phyloP scores from a whole-genome alignment of 495 filamentous ascomycete species.

The Penicillium lividum region DNA sequence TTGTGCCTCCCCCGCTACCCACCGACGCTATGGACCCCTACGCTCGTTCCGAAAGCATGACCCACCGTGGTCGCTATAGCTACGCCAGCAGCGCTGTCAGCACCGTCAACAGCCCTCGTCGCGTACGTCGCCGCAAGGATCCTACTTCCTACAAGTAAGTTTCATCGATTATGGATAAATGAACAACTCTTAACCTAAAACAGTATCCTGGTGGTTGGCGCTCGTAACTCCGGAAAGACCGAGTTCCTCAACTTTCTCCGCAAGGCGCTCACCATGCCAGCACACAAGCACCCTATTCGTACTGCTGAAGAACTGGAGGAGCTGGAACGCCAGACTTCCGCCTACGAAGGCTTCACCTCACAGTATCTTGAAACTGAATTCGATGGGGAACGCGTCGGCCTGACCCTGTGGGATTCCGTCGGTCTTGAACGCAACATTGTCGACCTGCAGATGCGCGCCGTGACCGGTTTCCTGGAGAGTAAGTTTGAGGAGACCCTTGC shows the following conservation, averaged over 20 bases:
- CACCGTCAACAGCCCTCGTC: conserved; percentile 90
- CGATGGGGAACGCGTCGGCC: conserved; percentile 84
- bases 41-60: conserved; percentile 88
- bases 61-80: conserved; percentile 93
- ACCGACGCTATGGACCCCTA: conserved; percentile 68
- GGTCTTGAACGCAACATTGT: conserved; percentile 92
- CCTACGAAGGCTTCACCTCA: conserved; percentile 71
- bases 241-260: conserved; percentile 96
- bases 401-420: conserved; percentile 95
- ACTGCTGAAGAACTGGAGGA: conserved; percentile 53
- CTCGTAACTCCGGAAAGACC: conserved; percentile 88
- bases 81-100: conserved; percentile 92
- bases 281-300: conserved; percentile 67
- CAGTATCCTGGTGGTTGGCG: conserved; percentile 88
- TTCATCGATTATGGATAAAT: neutral
- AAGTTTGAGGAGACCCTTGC: conserved; percentile 98
- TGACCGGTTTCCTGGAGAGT: conserved; percentile 89
- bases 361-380: conserved; percentile 95
- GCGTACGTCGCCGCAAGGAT: conserved; percentile 91
- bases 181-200: conserved; percentile 14
- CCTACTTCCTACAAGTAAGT: conserved; percentile 97
- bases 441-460: conserved; percentile 88
- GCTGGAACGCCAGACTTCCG: conserved; percentile 36
- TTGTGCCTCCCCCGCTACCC: conserved; percentile 25
- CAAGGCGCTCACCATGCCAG: conserved; percentile 73